Conservation (phyloP, 306 rosid genomes). For the Oxytropis ochrocephala region DNA sequence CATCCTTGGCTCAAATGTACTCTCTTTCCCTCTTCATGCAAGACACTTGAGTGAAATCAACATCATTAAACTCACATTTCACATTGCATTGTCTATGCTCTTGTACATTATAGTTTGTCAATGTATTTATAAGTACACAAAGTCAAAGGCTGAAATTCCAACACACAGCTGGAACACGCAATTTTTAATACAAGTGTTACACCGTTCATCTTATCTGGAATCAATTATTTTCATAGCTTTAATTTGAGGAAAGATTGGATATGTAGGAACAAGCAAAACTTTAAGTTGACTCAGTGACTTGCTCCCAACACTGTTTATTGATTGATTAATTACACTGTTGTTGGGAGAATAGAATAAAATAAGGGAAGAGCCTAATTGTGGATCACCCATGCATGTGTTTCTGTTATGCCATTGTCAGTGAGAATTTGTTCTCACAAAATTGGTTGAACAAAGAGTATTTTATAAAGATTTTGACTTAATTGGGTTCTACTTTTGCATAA, state of each 20-base stretch:
- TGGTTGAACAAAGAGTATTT: neutral
- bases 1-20: slow-evolving; percentile 46
- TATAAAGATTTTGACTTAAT: slow-evolving; percentile 12
- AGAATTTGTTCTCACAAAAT: slow-evolving; percentile 16
- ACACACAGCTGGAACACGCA: neutral
- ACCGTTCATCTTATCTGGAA: neutral
- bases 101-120: neutral
- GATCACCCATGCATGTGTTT: slow-evolving; percentile 15
- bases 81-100: neutral
- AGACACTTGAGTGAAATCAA: slow-evolving; percentile 19
- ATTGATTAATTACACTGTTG: slow-evolving; percentile 3
- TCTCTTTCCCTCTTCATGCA: slow-evolving; percentile 31
- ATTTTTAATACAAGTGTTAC: neutral
- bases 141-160: slow-evolving; percentile 27
- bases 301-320: neutral
- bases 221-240: neutral
- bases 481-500: neutral
- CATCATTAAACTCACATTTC: neutral
- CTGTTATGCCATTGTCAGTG: slow-evolving; percentile 18
- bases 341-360: slow-evolving; percentile 34
- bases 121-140: slow-evolving; percentile 22
- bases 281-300: slow-evolving; percentile 12
- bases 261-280: slow-evolving; percentile 1
- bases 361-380: neutral
- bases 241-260: neutral